Percentiles rank a stretch among this genome's conserved stretches.
Evolutionary conservation across 257 asterid genomes (phyloP).

Genomic region (Gentiana dahurica): DNA sequence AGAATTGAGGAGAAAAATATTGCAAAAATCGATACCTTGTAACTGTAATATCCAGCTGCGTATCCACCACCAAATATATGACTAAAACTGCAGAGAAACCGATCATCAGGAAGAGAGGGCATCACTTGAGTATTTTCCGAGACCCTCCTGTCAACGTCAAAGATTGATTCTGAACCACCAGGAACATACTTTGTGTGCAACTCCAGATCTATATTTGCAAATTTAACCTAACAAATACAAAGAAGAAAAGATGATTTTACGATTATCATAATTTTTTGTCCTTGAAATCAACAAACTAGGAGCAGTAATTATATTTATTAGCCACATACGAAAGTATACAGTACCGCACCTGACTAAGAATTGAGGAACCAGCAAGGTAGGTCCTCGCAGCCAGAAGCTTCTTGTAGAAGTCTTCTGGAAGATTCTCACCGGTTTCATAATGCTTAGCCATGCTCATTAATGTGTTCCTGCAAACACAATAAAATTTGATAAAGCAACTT

Average conservation of each 20-base stretch:
- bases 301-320: background rate
- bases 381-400: slow-evolving; percentile 99
- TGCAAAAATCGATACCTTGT: slow-evolving; percentile 44
- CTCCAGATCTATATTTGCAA: slow-evolving; percentile 76
- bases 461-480: slow-evolving; percentile 58
- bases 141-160: slow-evolving; percentile 70
- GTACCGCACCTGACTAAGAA: slow-evolving; percentile 82
- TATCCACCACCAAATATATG: slow-evolving; percentile 97
- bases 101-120: slow-evolving; percentile 81
- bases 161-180: slow-evolving; percentile 77
- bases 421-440: slow-evolving; percentile 85
- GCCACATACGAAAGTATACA: background rate
- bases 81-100: slow-evolving; percentile 80
- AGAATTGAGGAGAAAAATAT: background rate
- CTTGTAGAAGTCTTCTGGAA: slow-evolving; percentile 82
- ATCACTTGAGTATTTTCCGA: slow-evolving; percentile 66
- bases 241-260: background rate
- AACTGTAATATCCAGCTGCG: slow-evolving; percentile 99
- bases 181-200: slow-evolving; percentile 79
- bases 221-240: slow-evolving; percentile 40
- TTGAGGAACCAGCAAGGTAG: slow-evolving; percentile 87
- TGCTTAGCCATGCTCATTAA: slow-evolving; percentile 96
- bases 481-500: slow-evolving; percentile 2
- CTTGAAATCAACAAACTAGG: background rate
- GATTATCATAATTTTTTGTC: background rate